phyloP scores from a whole-genome alignment of 2,329 filamentous ascomycete genomes.

The Colletotrichum sp. region DNA sequence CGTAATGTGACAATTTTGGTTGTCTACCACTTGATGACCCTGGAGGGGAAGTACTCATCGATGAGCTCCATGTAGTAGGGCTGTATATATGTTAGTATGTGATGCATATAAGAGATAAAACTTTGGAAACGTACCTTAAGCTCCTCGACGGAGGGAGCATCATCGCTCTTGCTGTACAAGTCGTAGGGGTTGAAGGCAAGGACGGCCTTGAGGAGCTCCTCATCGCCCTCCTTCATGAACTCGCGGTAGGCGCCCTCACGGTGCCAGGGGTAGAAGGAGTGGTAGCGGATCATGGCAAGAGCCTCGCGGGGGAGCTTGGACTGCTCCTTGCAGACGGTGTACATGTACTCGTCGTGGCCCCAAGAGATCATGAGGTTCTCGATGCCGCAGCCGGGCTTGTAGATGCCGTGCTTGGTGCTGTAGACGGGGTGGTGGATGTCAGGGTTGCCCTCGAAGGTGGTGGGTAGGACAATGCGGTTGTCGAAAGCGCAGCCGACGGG shows the following conservation, averaged over 20 bases:
- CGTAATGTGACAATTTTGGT: background rate
- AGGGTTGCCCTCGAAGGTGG: slow-evolving; percentile 78
- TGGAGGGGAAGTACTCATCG: slow-evolving; percentile 46
- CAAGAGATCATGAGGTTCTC: slow-evolving; percentile 90
- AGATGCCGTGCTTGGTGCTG: slow-evolving; percentile 79
- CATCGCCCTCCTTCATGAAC: slow-evolving; percentile 84
- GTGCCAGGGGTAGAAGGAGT: slow-evolving; percentile 95
- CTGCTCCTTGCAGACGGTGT: slow-evolving; percentile 86
- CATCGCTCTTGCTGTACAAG: slow-evolving; percentile 90
- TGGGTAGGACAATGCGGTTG: slow-evolving; percentile 78
- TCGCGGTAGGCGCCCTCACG: slow-evolving; percentile 78
- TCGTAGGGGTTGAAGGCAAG: slow-evolving; percentile 91
- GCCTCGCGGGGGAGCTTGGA: slow-evolving; percentile 79
- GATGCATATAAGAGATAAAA: background rate
- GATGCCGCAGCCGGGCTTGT: slow-evolving; percentile 77
- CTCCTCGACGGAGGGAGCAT: slow-evolving; percentile 75
- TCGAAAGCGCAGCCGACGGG: slow-evolving; percentile 80
- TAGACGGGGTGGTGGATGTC: slow-evolving; percentile 76
- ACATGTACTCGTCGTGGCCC: slow-evolving; percentile 90
- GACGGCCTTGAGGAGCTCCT: slow-evolving; percentile 80
- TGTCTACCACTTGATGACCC: slow-evolving; percentile 41
- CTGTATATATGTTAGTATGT: slow-evolving; percentile 4
- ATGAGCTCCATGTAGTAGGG: slow-evolving; percentile 50
- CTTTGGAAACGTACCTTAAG: slow-evolving; percentile 56
- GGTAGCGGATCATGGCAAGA: slow-evolving; percentile 91